Evolutionary conservation across 2,329 filamentous ascomycete species (phyloP).

Genomic region (Apiospora marii): DNA sequence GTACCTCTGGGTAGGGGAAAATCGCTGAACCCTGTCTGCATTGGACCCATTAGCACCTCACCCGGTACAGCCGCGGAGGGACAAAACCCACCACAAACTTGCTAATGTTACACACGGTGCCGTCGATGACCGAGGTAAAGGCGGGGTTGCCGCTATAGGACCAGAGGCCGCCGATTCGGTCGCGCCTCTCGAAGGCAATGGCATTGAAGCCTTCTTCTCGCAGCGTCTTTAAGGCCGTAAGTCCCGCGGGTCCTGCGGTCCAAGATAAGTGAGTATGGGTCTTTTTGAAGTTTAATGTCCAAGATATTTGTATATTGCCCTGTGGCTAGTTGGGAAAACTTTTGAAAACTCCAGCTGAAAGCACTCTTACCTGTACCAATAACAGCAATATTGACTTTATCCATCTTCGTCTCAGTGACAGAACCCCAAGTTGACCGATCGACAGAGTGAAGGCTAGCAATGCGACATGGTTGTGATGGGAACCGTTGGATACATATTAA

Average conservation of each 20-base stretch:
- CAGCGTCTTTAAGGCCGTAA: constrained; percentile 52
- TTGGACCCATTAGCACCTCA: background rate
- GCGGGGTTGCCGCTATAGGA: constrained; percentile 45
- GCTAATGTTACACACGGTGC: constrained; percentile 48
- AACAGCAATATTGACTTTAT: constrained; percentile 36
- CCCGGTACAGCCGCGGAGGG: no score
- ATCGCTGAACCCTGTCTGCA: constrained; percentile 35
- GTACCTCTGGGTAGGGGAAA: constrained; percentile 33
- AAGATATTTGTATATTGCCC: background rate
- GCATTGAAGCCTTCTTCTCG: constrained; percentile 54
- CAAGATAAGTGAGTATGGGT: background rate
- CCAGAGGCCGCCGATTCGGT: constrained; percentile 53
- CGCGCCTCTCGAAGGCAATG: constrained; percentile 51
- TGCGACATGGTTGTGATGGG: background rate
- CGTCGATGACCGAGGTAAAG: constrained; percentile 36
- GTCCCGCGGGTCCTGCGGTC: constrained; percentile 44
- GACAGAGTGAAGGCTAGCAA: background rate
- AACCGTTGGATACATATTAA: background rate
- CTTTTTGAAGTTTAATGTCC: background rate
- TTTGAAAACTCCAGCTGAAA: background rate
- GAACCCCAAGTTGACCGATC: background rate
- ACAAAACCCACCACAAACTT: constrained; percentile 34
- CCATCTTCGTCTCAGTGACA: background rate
- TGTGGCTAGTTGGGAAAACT: background rate
- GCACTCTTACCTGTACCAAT: constrained; percentile 39